phyloP scores from a whole-genome alignment of 805 yeast genomes.

The Starmerella stellata region DNA sequence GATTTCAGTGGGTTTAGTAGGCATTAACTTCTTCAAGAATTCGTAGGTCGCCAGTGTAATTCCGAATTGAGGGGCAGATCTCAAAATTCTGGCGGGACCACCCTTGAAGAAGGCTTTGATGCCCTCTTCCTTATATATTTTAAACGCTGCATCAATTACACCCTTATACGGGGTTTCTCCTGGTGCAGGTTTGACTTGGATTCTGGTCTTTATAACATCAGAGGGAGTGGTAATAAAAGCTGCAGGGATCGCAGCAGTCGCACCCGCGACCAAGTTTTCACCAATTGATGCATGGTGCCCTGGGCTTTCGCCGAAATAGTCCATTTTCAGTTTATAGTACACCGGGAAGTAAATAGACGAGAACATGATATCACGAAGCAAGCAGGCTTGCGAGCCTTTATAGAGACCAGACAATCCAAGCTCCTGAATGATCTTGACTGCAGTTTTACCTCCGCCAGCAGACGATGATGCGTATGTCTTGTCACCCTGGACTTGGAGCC shows the following conservation, averaged over 20 bases:
- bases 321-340: conserved; percentile 78
- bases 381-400: conserved; percentile 80
- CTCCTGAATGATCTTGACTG: conserved; percentile 53
- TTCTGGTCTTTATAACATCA: conserved; percentile 88
- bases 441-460: conserved; percentile 26
- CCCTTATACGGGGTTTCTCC: conserved; percentile 68
- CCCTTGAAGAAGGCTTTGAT: conserved; percentile 82
- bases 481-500: conserved; percentile 87
- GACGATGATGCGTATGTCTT: conserved; percentile 9
- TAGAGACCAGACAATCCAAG: conserved; percentile 74
- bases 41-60: conserved; percentile 96
- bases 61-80: conserved; percentile 96
- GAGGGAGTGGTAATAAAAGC: conserved; percentile 93
- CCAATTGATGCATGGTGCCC: conserved; percentile 51
- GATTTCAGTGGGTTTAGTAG: conserved; percentile 28
- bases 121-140: conserved; percentile 70
- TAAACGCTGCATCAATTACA: conserved; percentile 54
- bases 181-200: conserved; percentile 63
- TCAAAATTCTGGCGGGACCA: conserved; percentile 79
- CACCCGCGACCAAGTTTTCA: conserved; percentile 78
- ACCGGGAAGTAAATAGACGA: conserved; percentile 95
- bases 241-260: conserved; percentile 94
- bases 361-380: conserved; percentile 88
- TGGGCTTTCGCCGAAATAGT: conserved; percentile 69
- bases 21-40: conserved; percentile 60